Percentiles rank a stretch among this genome's conserved stretches.
These are phyloP conservation scores for Pseudogymnoascus verrucosus DNA, from an alignment of 2,329 filamentous ascomycete genomes.

Conservation along the genomic window DNA sequence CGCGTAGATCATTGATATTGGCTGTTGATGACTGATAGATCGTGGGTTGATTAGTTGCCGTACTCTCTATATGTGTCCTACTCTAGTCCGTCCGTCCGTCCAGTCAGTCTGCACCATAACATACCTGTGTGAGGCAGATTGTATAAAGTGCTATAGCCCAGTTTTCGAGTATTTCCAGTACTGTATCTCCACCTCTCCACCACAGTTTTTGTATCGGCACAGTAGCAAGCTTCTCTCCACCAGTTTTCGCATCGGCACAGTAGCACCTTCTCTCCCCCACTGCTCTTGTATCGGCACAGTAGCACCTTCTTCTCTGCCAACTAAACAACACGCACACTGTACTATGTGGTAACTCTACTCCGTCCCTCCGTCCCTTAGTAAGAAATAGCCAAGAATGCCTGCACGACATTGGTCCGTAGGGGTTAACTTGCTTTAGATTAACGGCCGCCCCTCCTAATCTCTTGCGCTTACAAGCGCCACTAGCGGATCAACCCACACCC, in stretches of 20 bases:
- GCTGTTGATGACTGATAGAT: neutral
- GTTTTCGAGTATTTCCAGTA: neutral
- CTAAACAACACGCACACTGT: neutral
- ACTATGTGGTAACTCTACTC: neutral
- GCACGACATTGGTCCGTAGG: neutral
- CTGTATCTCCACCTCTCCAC: no score
- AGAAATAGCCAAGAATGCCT: neutral
- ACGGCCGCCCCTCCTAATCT: constrained; percentile 3
- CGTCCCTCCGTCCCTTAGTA: neutral
- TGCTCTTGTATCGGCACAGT: neutral
- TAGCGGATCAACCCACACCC: neutral
- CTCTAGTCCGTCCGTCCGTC: neutral
- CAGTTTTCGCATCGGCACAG: no score
- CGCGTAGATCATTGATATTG: neutral
- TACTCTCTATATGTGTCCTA: neutral
- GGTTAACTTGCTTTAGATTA: neutral
- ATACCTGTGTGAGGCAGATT: neutral
- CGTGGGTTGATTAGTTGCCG: neutral
- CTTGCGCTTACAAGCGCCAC: constrained; percentile 1
- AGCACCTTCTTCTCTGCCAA: neutral
- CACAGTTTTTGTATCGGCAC: neutral
- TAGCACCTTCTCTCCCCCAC: neutral
- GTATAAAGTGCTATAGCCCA: neutral
- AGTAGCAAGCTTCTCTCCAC: no score
- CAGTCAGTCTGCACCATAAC: neutral